Percentiles rank a stretch among this genome's conserved stretches.
phyloP scores from a whole-genome alignment of 2,329 filamentous ascomycete species.

The Aspergillus udagawae region DNA sequence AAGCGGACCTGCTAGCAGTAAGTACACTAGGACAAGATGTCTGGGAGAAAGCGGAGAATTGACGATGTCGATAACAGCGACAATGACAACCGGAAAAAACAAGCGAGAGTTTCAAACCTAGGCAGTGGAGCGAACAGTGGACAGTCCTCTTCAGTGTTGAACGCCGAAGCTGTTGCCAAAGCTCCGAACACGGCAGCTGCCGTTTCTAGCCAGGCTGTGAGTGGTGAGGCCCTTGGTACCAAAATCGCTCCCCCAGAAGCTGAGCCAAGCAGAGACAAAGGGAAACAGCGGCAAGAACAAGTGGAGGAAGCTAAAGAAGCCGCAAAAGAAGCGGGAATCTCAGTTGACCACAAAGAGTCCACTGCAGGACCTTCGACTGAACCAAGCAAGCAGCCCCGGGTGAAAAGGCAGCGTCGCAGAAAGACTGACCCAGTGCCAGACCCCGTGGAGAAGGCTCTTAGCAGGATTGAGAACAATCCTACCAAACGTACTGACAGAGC shows the following conservation, averaged over 20 bases:
- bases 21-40: not conserved
- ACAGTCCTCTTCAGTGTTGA: not conserved
- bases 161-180: not conserved
- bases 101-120: not conserved
- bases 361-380: not conserved
- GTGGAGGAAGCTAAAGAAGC: not conserved
- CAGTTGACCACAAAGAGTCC: not conserved
- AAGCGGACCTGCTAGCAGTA: not conserved
- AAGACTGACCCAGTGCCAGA: slow-evolving; percentile 19
- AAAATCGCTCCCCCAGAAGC: not conserved
- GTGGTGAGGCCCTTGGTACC: not conserved
- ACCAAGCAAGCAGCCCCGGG: slow-evolving; percentile 50
- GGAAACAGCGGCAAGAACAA: not conserved
- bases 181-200: not conserved
- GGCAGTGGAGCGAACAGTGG: not conserved
- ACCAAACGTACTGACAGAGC: slow-evolving; percentile 19
- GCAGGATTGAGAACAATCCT: slow-evolving; percentile 8
- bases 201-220: not conserved
- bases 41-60: not conserved
- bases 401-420: slow-evolving; percentile 14
- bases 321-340: not conserved
- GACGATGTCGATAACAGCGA: not conserved
- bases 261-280: not conserved
- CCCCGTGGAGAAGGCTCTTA: slow-evolving; percentile 17
- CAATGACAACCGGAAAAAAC: not conserved